A percentile compares a stretch with the other conserved stretches of the same genome.
phyloP scores from a whole-genome alignment of 345 rosid species.

The Rhodamnia rubescens region DNA sequence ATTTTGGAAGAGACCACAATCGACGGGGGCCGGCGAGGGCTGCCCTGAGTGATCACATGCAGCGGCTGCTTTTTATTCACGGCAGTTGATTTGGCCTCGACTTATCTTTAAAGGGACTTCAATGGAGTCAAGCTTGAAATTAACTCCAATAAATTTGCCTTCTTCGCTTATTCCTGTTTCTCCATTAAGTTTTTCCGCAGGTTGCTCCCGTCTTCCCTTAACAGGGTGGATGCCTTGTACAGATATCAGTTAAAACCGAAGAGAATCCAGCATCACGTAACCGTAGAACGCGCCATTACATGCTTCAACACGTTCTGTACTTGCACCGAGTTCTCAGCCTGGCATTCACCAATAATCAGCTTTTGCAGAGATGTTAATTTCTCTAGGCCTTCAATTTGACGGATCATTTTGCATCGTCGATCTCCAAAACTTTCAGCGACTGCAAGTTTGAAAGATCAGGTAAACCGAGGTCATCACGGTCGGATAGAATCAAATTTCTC shows the following conservation, averaged over 20 bases:
- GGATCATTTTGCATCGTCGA: background rate
- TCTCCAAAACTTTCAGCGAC: background rate
- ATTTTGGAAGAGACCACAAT: background rate
- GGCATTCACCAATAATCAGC: background rate
- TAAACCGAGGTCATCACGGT: background rate
- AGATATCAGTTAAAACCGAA: background rate
- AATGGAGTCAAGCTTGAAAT: background rate
- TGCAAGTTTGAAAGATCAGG: background rate
- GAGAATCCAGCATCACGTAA: background rate
- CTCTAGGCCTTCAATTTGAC: background rate
- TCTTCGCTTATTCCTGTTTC: background rate
- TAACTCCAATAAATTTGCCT: background rate
- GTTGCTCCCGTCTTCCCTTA: background rate
- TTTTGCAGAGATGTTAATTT: background rate
- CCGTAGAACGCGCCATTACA: background rate
- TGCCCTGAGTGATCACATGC: too few relatives aligned
- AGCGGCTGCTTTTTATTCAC: background rate
- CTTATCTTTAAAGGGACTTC: background rate
- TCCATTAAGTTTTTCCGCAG: background rate
- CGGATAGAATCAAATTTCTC: background rate
- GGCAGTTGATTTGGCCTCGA: background rate
- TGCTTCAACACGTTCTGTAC: background rate
- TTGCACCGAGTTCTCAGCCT: background rate
- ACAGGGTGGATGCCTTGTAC: background rate
- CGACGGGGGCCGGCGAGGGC: too few relatives aligned